Percentiles rank a stretch among this genome's conserved stretches.
Evolutionary conservation across 1,139 yeast genomes (phyloP).

Genomic region (Saccharomyces pastorianus): DNA sequence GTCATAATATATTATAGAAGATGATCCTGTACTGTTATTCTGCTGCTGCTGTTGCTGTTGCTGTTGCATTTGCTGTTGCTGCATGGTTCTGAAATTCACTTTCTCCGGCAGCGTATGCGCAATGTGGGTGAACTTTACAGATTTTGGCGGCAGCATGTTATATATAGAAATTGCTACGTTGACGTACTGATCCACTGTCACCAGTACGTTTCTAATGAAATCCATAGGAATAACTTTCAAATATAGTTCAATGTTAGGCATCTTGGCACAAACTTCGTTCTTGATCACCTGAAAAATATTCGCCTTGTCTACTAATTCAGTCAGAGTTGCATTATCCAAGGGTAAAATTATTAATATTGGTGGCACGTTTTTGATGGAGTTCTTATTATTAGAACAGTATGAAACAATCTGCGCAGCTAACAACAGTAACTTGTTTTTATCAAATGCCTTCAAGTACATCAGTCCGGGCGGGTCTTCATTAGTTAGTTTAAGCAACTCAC

Average conservation of each 20-base stretch:
- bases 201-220: slow-evolving; percentile 37
- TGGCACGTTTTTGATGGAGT: slow-evolving; percentile 25
- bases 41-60: neutral
- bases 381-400: slow-evolving; percentile 29
- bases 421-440: slow-evolving; percentile 35
- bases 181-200: slow-evolving; percentile 29
- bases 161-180: slow-evolving; percentile 55
- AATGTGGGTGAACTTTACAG: slow-evolving; percentile 28
- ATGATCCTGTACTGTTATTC: slow-evolving; percentile 10
- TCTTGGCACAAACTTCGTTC: slow-evolving; percentile 34
- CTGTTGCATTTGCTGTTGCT: slow-evolving; percentile 11
- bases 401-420: slow-evolving; percentile 41
- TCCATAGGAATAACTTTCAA: slow-evolving; percentile 53
- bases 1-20: slow-evolving; percentile 48
- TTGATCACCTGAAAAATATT: slow-evolving; percentile 44
- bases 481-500: slow-evolving; percentile 29
- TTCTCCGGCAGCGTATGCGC: slow-evolving; percentile 31
- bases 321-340: slow-evolving; percentile 31
- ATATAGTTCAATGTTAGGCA: slow-evolving; percentile 40
- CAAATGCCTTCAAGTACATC: slow-evolving; percentile 23
- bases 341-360: slow-evolving; percentile 30
- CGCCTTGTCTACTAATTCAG: slow-evolving; percentile 43
- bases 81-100: slow-evolving; percentile 46
- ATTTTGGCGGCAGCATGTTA: slow-evolving; percentile 43
- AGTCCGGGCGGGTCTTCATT: slow-evolving; percentile 27